These are phyloP conservation scores for Xylaria sp. DNA, from an alignment of 2,329 filamentous ascomycete genomes.

Conservation along the genomic window DNA sequence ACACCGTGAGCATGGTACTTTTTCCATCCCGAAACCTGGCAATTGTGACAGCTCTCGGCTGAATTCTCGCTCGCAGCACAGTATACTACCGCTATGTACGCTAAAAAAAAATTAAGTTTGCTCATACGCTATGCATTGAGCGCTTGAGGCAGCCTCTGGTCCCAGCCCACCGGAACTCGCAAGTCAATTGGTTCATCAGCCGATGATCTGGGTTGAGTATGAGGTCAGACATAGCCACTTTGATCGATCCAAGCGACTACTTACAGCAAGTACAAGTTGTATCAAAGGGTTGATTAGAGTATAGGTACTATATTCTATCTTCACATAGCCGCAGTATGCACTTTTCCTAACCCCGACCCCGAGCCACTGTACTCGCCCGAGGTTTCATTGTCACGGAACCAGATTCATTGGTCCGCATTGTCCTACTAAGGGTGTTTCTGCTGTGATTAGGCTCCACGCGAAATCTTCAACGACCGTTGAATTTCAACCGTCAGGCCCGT, in stretches of 20 bases:
- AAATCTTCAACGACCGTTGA: background rate
- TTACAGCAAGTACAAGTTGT: too few species aligned
- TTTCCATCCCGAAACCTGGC: conserved; percentile 27
- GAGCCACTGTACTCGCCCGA: background rate
- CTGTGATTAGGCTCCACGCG: background rate
- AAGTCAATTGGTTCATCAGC: conserved; percentile 13
- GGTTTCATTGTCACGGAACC: background rate
- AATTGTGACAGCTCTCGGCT: conserved; percentile 31
- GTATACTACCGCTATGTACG: background rate
- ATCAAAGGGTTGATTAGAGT: background rate
- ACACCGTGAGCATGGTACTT: conserved; percentile 19
- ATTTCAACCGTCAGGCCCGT: background rate
- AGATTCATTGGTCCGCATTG: background rate
- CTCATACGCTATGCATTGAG: conserved; percentile 1
- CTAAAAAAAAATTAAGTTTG: background rate
- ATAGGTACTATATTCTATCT: background rate
- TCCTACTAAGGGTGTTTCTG: background rate
- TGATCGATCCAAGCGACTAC: too few species aligned
- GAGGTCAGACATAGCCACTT: background rate
- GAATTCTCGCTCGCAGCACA: conserved; percentile 25
- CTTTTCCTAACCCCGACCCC: background rate
- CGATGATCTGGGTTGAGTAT: conserved; percentile 8
- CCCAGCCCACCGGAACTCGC: conserved; percentile 20
- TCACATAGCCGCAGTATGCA: background rate
- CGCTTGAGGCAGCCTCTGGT: conserved; percentile 15